A percentile compares a stretch with the other conserved stretches of the same genome.
These are phyloP conservation scores for Daldinia loculata DNA, from an alignment of 495 filamentous ascomycete species.

Conservation along the genomic window DNA sequence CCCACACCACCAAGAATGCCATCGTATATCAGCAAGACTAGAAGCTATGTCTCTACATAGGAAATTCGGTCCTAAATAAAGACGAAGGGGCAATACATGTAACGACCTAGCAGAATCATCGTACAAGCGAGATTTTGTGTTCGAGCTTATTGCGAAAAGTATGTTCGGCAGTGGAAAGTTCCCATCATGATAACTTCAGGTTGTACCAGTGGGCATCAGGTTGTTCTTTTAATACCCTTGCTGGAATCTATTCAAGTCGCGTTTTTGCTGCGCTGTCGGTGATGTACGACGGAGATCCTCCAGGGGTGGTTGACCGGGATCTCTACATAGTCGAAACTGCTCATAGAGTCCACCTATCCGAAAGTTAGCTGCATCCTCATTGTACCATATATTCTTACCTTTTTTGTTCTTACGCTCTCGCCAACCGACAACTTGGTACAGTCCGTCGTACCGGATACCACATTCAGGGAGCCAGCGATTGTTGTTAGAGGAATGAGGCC, in stretches of 20 bases:
- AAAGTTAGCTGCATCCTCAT: background rate
- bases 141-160: background rate
- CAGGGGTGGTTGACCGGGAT: conserved; percentile 44
- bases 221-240: conserved; percentile 2
- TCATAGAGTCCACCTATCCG: conserved; percentile 39
- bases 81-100: background rate
- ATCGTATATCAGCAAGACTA: background rate
- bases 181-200: background rate
- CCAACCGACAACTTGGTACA: conserved; percentile 53
- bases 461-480: conserved; percentile 46
- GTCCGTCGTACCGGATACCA: conserved; percentile 63
- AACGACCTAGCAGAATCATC: too few species aligned
- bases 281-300: conserved; percentile 30
- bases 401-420: conserved; percentile 18
- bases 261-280: conserved; percentile 37
- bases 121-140: background rate
- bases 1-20: background rate
- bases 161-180: background rate
- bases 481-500: conserved; percentile 10
- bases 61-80: background rate
- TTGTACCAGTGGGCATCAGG: background rate
- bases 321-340: conserved; percentile 55
- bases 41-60: background rate
- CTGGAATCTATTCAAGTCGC: conserved; percentile 8
- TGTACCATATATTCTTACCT: conserved; percentile 14